Evolutionary conservation across 2,329 filamentous ascomycete species (phyloP), one percentile per base, ranked within the genome.

Genomic region (Fusarium newnesense): DNA sequence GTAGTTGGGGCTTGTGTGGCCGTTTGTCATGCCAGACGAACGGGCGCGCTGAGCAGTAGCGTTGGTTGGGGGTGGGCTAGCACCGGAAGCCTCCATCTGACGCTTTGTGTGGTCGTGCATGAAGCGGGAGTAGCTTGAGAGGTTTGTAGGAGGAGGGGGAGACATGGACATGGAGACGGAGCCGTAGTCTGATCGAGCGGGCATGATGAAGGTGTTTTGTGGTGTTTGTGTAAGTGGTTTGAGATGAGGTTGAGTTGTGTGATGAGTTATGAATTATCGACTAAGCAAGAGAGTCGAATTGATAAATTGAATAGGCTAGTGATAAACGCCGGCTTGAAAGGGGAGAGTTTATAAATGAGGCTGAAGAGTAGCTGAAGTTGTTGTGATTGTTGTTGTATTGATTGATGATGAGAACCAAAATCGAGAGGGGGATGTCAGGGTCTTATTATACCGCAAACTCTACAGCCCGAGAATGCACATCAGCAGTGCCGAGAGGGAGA

Each of bases 21-120:
- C 82, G 49, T 83, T 83, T 54, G 77, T 76, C 68, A 74, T 70
- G 16, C 76, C 50, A 32, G 75, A 62, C 5, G 74, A 69, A 19
- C 39, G 67, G 18, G 64, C 54, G 18, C 72, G 62, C 16, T 56
- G 50, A 42, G 72, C 57, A 52, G 72, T 65, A 49, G 72, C 59
- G 47, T 62, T 67, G 46, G 46, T 39, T 26, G 72, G 58, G 36
- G 72, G 50, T 15, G 69, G 64, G 37, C 67, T 69, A 32, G 78
- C 76, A 3, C 86, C 84, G 16, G 85, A 84, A 8, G 85, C 83
- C 69, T 92, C 89, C 88, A 92, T 91, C 79, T 91, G 90, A 63
- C 86, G 84, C 84, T 90, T 90, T 69, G 90, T 92, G 82, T 92
- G 89, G 61, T 87, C 85, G 77, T 90, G 88, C 87, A 92, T 92